A percentile compares a stretch with the other conserved stretches of the same genome.
Conservation (phyloP, 169 alveolate species). For the Cryptosporidium parvum region DNA sequence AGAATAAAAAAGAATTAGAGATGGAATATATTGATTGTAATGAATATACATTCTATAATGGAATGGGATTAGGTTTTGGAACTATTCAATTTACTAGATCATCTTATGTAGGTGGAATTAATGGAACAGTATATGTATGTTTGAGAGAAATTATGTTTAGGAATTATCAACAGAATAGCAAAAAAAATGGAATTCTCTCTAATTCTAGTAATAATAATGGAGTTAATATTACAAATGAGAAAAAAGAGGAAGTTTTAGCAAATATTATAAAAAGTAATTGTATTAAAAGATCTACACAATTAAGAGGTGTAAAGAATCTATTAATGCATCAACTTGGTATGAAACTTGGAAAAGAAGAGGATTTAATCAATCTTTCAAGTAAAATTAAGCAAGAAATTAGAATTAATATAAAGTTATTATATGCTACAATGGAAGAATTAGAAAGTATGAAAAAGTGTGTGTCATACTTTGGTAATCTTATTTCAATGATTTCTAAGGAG, state of each 20-base stretch:
- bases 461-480: slow-evolving; percentile 4
- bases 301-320: not conserved
- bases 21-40: not conserved
- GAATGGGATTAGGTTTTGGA: slow-evolving; percentile 60
- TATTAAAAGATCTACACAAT: not conserved
- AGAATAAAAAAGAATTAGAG: not conserved
- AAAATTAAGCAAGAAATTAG: slow-evolving; percentile 36
- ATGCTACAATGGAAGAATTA: slow-evolving; percentile 33
- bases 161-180: not conserved
- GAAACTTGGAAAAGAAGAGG: not conserved
- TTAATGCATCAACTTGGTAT: slow-evolving; percentile 3
- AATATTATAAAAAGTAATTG: slow-evolving; percentile 25
- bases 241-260: slow-evolving; percentile 10
- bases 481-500: not conserved
- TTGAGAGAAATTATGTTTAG: slow-evolving; percentile 32
- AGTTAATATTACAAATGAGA: not conserved
- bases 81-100: slow-evolving; percentile 23
- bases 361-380: not conserved
- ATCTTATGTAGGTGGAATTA: slow-evolving; percentile 30
- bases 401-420: slow-evolving; percentile 16
- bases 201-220: too few relatives aligned
- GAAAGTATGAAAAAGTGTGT: slow-evolving; percentile 25
- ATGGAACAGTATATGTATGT: slow-evolving; percentile 13
- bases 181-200: too few relatives aligned
- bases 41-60: slow-evolving; percentile 24